Conservation (phyloP, 2,329 filamentous ascomycete genomes). For the Chaetothyriales sp. region DNA sequence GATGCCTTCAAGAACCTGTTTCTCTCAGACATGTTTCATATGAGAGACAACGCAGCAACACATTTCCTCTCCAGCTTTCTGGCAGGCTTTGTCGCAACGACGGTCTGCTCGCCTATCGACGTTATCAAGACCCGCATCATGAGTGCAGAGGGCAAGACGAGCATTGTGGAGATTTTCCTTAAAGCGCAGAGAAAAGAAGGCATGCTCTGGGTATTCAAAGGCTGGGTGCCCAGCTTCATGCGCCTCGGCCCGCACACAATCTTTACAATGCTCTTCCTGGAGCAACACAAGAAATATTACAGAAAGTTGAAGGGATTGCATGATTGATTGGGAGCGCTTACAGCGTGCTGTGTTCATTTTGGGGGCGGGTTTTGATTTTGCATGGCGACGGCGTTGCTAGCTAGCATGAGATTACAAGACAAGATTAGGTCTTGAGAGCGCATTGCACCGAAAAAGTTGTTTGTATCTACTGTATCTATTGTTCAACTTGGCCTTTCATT, state of each 20-base stretch:
- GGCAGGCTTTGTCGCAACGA: constrained; percentile 52
- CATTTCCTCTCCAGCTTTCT: constrained; percentile 48
- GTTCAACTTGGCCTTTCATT: not conserved
- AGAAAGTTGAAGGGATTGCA: constrained; percentile 26
- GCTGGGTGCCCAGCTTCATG: constrained; percentile 54
- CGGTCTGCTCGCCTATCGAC: constrained; percentile 51
- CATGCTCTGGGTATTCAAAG: constrained; percentile 48
- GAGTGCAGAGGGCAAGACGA: constrained; percentile 35
- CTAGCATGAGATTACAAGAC: not conserved
- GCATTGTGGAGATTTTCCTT: constrained; percentile 34
- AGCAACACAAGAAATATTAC: constrained; percentile 53
- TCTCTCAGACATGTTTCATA: constrained; percentile 32
- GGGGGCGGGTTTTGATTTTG: not conserved
- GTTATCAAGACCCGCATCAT: constrained; percentile 54
- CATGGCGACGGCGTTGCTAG: not conserved
- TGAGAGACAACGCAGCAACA: constrained; percentile 43
- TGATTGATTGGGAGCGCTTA: constrained; percentile 4
- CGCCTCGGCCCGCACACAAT: constrained; percentile 51
- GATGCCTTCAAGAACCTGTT: constrained; percentile 47
- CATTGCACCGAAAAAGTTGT: not conserved
- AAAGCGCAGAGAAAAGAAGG: constrained; percentile 44
- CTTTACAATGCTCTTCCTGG: constrained; percentile 50
- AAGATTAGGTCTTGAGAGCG: not conserved
- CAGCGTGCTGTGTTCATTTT: not conserved
- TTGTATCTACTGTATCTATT: not conserved